Base-by-base conservation (phyloP, 352 stramenopile genomes). In the Plasmopara halstedii region DNA sequence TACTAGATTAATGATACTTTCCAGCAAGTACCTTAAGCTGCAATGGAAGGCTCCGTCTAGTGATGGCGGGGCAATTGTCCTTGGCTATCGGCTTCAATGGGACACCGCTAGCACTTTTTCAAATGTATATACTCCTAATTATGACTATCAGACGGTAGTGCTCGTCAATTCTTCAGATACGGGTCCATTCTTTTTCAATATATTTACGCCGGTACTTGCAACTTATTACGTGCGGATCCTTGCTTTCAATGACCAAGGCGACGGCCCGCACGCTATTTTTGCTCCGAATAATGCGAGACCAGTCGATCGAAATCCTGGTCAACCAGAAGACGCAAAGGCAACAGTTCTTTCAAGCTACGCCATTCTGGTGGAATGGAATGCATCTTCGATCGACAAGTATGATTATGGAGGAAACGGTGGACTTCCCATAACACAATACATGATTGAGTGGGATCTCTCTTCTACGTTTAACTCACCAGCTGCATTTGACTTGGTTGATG, bases 401-500 rank as follows among this genome's bases (percentile, higher is more conserved):
- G 85, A 83, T 14, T 99, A 90, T 56, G 87, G 90, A 11, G 92
- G 92, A 3, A 70, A 96, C 56, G 94, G 92, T 6, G 95, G 95
- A 6, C 71, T 90, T 15, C 62, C 83, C 5, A 95, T 98, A 33
- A 94, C 90, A 19, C 79, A 96, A 41, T 99, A 98, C 65, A 84
- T 97, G 61, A 69, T 99, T 15, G 94, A 99, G 52, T 98, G 94
- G 95, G 90, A 97, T 56, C 80, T 46, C 25, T 90, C 81, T 29
- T 48, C 54, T 11, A 66, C 82, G 9, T 98, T 98, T 62, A 84
- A 95, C 42, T 95, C 88, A 1, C 90, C 93, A 2, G 72, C 88
- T 37, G 62, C 70, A 7, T 92, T 73, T 41, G 78, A 62, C 0
- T 44, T 92, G 14, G 75, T 91, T 2, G 55, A 54, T 37, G 74